These are phyloP conservation scores for Trypanosomatidae sp. DNA, from an alignment of 208 protist species.

Conservation along the genomic window DNA sequence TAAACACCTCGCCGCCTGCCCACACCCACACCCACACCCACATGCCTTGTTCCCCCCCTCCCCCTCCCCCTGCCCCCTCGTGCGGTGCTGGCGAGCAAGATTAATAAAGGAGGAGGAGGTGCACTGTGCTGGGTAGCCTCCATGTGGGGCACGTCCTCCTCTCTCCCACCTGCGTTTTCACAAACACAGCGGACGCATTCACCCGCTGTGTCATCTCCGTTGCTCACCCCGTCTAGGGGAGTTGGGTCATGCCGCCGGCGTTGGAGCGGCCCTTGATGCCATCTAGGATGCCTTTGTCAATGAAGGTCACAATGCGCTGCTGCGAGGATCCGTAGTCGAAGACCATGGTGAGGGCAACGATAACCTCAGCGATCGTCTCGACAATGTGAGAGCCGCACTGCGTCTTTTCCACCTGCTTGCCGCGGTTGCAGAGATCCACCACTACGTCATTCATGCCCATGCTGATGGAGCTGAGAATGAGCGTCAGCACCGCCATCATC, in stretches of 20 bases:
- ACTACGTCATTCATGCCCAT: slow-evolving; percentile 84
- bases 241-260: slow-evolving; percentile 68
- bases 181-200: neutral
- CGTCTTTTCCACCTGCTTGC: slow-evolving; percentile 22
- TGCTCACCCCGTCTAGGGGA: slow-evolving; percentile 22
- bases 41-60: neutral
- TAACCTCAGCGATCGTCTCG: slow-evolving; percentile 64
- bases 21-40: neutral
- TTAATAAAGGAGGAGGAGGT: neutral
- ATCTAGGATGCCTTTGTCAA: slow-evolving; percentile 86
- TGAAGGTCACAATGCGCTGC: slow-evolving; percentile 84
- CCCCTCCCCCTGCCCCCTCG: neutral
- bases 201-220: neutral
- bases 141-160: neutral
- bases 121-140: no score
- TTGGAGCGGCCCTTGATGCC: slow-evolving; percentile 81
- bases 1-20: neutral
- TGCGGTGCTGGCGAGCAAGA: neutral
- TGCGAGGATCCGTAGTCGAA: slow-evolving; percentile 70
- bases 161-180: no score
- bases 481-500: slow-evolving; percentile 59
- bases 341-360: slow-evolving; percentile 70
- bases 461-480: slow-evolving; percentile 57
- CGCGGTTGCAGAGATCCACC: slow-evolving; percentile 69
- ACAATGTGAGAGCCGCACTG: slow-evolving; percentile 60